Base-by-base conservation (phyloP, 73 alveolate species). In the Paramecium caudatum region DNA sequence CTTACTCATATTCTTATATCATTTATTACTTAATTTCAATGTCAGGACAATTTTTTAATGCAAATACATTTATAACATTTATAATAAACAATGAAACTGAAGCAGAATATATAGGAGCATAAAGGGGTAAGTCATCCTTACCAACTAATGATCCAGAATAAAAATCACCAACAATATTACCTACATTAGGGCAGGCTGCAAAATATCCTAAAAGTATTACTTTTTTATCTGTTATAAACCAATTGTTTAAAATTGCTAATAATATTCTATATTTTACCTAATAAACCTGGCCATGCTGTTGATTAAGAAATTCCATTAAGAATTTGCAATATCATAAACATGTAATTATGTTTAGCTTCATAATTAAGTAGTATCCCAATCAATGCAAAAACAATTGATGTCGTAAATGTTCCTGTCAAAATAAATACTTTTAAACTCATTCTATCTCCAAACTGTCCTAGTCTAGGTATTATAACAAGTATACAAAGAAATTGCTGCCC, bases 211-310 rank as follows among this genome's bases (percentile, higher is more conserved):
- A 41, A 19, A 36, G 47, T 17, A 74, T 74, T 9, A 74, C 69
- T 41, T 74, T 74, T 5, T 74, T 30, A 27, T 30, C 62, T 5
- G 43, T 74, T 3, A 39, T 37, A 23, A 39, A 74, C 88, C 88
- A 74, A 39, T 74, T 74, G 30, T 74, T 74, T 3, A 74, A 7
- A 45, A 74, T 74, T 8, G 88, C 88, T 43, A 17, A 21, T 27
- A 55, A 19, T 55, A 55, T 7, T 55, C 7, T 12, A 55, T 3
- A 55, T 23, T 19, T 0, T 55, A 55, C 80, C 21, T 12, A 55
- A 43, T 25, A 74, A 41, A 21, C 88, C 88, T 16, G 68, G 55
- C 88, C 88, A 74, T n/a, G 88, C 88, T 9, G 88, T 37, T 16
- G 88, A 30, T 74, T 74, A 25, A 0, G 70, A 8, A 2, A 74